Percentiles rank a stretch among this genome's conserved stretches.
Evolutionary conservation across 805 yeast genomes (phyloP).

Genomic region (Cyberlindnera mrakii): DNA sequence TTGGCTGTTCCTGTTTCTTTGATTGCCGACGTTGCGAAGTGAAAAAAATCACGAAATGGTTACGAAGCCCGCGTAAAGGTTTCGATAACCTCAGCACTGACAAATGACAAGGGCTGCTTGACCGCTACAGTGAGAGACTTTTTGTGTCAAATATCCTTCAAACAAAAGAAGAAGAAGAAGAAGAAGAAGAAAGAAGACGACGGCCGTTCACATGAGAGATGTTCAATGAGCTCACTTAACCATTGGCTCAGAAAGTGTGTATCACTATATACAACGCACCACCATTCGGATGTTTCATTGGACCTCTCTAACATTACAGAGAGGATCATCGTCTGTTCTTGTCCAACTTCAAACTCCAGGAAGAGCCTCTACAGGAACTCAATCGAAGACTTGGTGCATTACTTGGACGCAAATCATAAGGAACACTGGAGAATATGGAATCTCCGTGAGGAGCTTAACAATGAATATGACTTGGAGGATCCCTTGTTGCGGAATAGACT

Average conservation of each 20-base stretch:
- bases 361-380: conserved; percentile 46
- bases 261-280: not conserved
- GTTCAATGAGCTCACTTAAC: too few relatives aligned
- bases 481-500: conserved; percentile 3
- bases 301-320: conserved; percentile 68
- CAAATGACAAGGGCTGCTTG: too few relatives aligned
- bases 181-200: too few relatives aligned
- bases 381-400: conserved; percentile 42
- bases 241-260: conserved; percentile 1
- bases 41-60: too few relatives aligned
- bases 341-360: conserved; percentile 49
- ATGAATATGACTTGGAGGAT: conserved; percentile 27
- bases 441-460: conserved; percentile 52
- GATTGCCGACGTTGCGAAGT: not conserved
- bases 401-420: conserved; percentile 38
- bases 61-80: too few relatives aligned
- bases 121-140: not conserved
- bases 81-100: too few relatives aligned
- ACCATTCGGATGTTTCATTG: conserved; percentile 23
- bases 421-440: conserved; percentile 70
- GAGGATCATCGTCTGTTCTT: conserved; percentile 66
- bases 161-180: not conserved
- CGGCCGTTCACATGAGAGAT: too few relatives aligned
- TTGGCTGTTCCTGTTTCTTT: not conserved
- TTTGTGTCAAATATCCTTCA: not conserved